These are phyloP conservation scores for Beauveria sp. DNA, from an alignment of 2,329 filamentous ascomycete genomes.

Conservation along the genomic window DNA sequence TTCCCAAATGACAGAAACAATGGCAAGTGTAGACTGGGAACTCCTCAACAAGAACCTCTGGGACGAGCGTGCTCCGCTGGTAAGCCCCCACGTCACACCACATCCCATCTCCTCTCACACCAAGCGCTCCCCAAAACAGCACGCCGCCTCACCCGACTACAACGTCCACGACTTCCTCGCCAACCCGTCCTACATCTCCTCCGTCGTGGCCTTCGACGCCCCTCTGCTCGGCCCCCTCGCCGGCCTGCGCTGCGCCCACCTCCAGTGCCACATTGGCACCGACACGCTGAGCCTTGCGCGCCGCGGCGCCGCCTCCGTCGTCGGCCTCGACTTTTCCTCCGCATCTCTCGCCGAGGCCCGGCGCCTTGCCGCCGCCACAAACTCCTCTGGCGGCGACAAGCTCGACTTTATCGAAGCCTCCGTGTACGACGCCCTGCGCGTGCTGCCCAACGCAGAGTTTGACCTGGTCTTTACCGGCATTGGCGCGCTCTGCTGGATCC, in stretches of 20 bases:
- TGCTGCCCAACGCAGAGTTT: background rate
- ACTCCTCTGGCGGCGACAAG: constrained; percentile 9
- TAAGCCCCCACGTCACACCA: background rate
- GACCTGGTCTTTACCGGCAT: constrained; percentile 16
- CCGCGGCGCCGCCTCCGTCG: constrained; percentile 13
- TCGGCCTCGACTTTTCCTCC: constrained; percentile 14
- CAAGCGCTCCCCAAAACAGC: background rate
- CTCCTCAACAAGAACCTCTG: constrained; percentile 9
- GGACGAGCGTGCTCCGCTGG: constrained; percentile 14
- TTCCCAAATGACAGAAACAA: background rate
- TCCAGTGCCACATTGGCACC: constrained; percentile 16
- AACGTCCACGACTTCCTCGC: constrained; percentile 6
- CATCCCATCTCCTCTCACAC: background rate
- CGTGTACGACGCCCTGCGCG: constrained; percentile 10
- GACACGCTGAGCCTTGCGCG: constrained; percentile 14
- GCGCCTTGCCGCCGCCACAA: constrained; percentile 7
- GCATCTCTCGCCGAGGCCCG: constrained; percentile 11
- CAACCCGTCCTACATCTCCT: constrained; percentile 2
- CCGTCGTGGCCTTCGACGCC: constrained; percentile 10
- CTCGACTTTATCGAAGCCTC: constrained; percentile 13
- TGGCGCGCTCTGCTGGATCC: constrained; percentile 15
- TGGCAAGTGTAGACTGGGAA: constrained; percentile 11
- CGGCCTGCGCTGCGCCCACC: constrained; percentile 12
- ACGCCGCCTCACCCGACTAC: constrained; percentile 12
- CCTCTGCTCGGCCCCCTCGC: constrained; percentile 10